Evolutionary conservation across 441 rosid species (phyloP).

Genomic region (Arabidopsis lyrata): DNA sequence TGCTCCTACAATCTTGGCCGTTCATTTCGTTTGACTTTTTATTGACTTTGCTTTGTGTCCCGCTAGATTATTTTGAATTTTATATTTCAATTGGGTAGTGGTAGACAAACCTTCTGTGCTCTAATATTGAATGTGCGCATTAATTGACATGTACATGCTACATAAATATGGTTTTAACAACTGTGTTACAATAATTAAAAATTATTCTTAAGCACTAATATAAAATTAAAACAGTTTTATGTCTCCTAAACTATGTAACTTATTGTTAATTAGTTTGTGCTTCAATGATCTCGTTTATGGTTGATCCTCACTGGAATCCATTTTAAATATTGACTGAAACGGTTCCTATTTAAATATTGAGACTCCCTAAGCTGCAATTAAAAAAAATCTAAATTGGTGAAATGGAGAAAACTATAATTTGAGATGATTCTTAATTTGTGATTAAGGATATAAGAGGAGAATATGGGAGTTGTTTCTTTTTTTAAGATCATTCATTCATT

Average conservation of each 20-base stretch:
- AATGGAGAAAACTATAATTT: not conserved
- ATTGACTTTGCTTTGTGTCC: not conserved
- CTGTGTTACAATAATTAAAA: not conserved
- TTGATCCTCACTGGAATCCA: constrained; percentile 21
- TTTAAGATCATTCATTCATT: no score
- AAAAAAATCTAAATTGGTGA: constrained; percentile 5
- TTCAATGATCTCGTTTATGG: not conserved
- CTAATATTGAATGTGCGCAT: not conserved
- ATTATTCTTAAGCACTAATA: not conserved
- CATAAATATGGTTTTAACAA: not conserved
- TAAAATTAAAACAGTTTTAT: not conserved
- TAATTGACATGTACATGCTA: not conserved
- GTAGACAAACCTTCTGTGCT: constrained; percentile 12
- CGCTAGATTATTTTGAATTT: constrained; percentile 5
- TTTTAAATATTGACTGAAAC: not conserved
- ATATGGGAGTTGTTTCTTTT: not conserved
- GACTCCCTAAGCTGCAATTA: not conserved
- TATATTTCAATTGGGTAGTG: constrained; percentile 1
- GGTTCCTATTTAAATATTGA: not conserved
- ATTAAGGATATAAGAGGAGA: no score
- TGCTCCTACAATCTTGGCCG: not conserved
- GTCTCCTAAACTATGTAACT: not conserved
- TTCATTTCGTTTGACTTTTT: constrained; percentile 22
- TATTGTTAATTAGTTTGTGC: not conserved
- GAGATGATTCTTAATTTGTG: not conserved